Evolutionary conservation across 441 rosid genomes (phyloP), one percentile per base, ranked within the genome.

Genomic region (Francoa sonchifolia): DNA sequence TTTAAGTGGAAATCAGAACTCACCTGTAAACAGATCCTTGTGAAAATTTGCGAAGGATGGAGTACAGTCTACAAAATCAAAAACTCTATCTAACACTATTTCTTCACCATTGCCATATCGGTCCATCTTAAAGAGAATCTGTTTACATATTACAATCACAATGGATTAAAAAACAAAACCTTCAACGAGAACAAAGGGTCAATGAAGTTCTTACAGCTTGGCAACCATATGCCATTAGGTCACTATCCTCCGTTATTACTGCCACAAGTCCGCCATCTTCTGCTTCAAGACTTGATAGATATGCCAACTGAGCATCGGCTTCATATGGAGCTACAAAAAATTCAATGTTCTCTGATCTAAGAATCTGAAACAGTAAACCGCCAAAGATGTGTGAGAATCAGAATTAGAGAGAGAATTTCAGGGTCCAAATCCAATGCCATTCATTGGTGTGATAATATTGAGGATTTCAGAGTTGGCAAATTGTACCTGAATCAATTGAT

Each of bases 241-340:
- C 97, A 47, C 95, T 83, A 47, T 87, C 95, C 55, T 87, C 89
- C 0, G 97, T 80, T 36, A 83, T 80, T 43, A 87, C 95, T 23
- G 95, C 89, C 19, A 53, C 68, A 53, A 83, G 54, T 26, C 94
- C 97, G 6, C 87, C 95, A 39, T 71, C 51, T 52, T 59, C 85
- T 21, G 55, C 59, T 42, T 68, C 76, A 33, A 80, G 77, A 58
- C 79, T 69, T 42, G 82, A 68, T 40, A 83, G 54, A 40, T 87
- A 76, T 11, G 89, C 95, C 55, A 83, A 64, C 55, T 87, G 93
- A 48, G 93, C 97, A 71, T 87, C 97, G 19, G 97, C 97, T 71
- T 87, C 93, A 10, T 87, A 83, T 1, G 95, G 93, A 44, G 87
- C 94, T 61, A 83, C 97, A 44, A 87, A 70, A 62, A 71, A 83